Evolutionary conservation across 1,284 basidiomycete genomes (phyloP).

Genomic region (Cutaneotrichosporon dermatis): DNA sequence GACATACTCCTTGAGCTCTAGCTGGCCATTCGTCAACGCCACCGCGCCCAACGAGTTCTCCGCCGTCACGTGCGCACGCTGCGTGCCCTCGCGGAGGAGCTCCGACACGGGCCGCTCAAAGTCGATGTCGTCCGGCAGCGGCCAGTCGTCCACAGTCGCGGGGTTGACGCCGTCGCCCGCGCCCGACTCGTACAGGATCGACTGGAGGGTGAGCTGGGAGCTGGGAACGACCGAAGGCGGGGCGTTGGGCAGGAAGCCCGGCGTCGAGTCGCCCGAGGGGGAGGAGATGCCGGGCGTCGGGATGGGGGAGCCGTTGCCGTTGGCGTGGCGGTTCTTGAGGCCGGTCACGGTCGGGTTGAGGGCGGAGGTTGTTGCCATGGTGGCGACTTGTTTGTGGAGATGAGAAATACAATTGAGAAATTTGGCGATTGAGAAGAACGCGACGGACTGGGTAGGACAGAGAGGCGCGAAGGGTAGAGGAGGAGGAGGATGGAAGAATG

Average conservation of each 20-base stretch:
- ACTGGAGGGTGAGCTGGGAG: conserved; percentile 3
- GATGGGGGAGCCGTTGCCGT: neutral
- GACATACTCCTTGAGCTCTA: conserved; percentile 63
- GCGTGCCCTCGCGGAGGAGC: conserved; percentile 58
- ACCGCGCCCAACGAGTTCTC: conserved; percentile 60
- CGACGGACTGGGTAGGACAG: too few species aligned
- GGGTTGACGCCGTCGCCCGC: conserved; percentile 5
- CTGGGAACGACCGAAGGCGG: conserved; percentile 9
- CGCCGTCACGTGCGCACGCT: conserved; percentile 60
- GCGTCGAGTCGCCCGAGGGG: neutral
- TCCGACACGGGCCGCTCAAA: conserved; percentile 44
- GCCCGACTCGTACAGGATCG: conserved; percentile 13
- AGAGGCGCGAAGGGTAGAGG: too few species aligned
- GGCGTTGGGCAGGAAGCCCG: conserved; percentile 15
- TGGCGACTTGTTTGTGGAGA: too few species aligned
- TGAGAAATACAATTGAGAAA: too few species aligned
- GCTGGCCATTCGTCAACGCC: conserved; percentile 59
- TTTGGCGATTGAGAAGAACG: too few species aligned
- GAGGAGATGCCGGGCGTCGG: too few species aligned
- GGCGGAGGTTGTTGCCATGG: too few species aligned
- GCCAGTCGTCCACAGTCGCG: conserved; percentile 24
- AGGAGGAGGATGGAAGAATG: too few species aligned
- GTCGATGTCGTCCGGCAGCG: conserved; percentile 40
- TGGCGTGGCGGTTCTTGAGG: neutral
- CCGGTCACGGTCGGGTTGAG: too few species aligned